phyloP scores from a whole-genome alignment of 495 filamentous ascomycete genomes.

The Neohortaea acidophila region DNA sequence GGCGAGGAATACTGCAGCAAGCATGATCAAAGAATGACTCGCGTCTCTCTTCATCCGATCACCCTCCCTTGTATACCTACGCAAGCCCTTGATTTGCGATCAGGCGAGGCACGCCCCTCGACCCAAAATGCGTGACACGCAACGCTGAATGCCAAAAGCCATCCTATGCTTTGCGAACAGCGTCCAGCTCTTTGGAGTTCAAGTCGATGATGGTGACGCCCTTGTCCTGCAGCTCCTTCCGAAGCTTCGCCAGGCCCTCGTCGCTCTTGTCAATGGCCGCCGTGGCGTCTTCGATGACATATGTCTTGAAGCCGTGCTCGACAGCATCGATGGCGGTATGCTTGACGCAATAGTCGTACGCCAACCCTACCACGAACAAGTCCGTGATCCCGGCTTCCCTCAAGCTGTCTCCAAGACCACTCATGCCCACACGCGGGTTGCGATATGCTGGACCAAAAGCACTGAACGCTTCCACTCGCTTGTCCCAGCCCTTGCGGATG shows the following conservation, averaged over 20 bases:
- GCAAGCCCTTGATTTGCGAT: too few relatives aligned
- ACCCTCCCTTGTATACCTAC: too few relatives aligned
- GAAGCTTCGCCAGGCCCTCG: background rate
- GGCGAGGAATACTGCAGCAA: too few relatives aligned
- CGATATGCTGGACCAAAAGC: slow-evolving; percentile 66
- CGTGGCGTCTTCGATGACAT: slow-evolving; percentile 64
- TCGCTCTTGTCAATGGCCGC: slow-evolving; percentile 41
- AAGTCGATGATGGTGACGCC: slow-evolving; percentile 5
- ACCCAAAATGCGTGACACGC: too few relatives aligned
- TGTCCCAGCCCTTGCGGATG: slow-evolving; percentile 62
- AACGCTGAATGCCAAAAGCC: too few relatives aligned
- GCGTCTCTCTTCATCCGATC: too few relatives aligned
- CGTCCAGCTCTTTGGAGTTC: background rate
- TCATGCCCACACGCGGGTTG: slow-evolving; percentile 32
- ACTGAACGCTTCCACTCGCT: slow-evolving; percentile 77
- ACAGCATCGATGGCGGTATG: slow-evolving; percentile 62
- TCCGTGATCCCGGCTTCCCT: slow-evolving; percentile 45
- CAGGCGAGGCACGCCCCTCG: too few relatives aligned
- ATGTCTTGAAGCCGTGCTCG: slow-evolving; percentile 59
- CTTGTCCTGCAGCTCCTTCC: slow-evolving; percentile 3
- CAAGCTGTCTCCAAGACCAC: slow-evolving; percentile 44
- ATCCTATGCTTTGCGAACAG: background rate
- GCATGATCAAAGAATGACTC: too few relatives aligned
- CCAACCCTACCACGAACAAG: slow-evolving; percentile 72
- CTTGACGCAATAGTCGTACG: slow-evolving; percentile 81